Conservation (phyloP, 23 red algal species). For the Gracilaria gracilis region DNA sequence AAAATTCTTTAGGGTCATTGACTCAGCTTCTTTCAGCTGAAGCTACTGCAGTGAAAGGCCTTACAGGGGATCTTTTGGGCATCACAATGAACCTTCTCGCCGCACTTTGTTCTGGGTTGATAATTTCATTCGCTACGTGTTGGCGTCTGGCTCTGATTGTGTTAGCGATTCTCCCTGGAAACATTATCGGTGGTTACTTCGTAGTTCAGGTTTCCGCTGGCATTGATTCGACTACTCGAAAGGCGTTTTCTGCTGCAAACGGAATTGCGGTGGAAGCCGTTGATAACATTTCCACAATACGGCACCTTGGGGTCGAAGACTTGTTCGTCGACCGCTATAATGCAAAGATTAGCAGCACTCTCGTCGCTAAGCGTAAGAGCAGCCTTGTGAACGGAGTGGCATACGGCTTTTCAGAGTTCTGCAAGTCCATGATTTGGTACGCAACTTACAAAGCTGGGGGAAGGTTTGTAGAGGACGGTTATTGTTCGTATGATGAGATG, state of each 20-base stretch:
- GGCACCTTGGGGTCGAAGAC: conserved; percentile 59
- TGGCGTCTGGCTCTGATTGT: conserved; percentile 80
- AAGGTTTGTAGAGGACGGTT: conserved; percentile 41
- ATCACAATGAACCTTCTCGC: conserved; percentile 23
- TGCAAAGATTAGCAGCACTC: not conserved
- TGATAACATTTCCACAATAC: conserved; percentile 68
- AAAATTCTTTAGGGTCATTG: conserved; percentile 66
- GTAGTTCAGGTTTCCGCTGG: conserved; percentile 55
- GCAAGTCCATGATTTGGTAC: conserved; percentile 73
- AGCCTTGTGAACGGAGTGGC: conserved; percentile 65
- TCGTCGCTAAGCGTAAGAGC: conserved; percentile 50
- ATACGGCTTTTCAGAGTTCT: conserved; percentile 82
- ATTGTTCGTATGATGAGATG: conserved; percentile 43
- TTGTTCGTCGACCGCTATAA: conserved; percentile 45
- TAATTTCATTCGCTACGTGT: conserved; percentile 73
- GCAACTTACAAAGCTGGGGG: conserved; percentile 52
- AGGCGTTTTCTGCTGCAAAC: conserved; percentile 32
- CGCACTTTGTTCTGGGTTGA: conserved; percentile 57
- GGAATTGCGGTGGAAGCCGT: conserved; percentile 60
- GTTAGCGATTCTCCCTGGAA: conserved; percentile 71
- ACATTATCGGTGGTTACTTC: conserved; percentile 68
- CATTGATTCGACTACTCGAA: conserved; percentile 46
- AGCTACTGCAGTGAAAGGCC: conserved; percentile 54
- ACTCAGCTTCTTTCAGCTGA: conserved; percentile 62
- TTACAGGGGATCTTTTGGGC: conserved; percentile 67